Percentiles rank a stretch among this genome's conserved stretches.
phyloP scores from a whole-genome alignment of 208 protist genomes.

The Tritrichomonas musculus region DNA sequence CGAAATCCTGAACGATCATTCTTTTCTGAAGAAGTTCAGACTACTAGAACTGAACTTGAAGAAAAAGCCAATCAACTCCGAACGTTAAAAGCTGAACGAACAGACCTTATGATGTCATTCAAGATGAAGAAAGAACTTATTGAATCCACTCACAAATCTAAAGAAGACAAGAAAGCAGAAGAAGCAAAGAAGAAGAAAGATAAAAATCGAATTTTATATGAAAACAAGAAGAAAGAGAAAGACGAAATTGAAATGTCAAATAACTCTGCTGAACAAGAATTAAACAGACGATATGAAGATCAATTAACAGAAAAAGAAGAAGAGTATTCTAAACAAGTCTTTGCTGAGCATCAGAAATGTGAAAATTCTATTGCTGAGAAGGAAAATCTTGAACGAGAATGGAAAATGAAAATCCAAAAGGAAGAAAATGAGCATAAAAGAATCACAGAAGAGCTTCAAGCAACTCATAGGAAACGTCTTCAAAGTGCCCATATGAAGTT shows the following conservation, averaged over 20 bases:
- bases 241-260: conserved; percentile 27
- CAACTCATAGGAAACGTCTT: background rate
- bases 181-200: background rate
- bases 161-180: background rate
- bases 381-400: background rate
- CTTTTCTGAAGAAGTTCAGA: conserved; percentile 8
- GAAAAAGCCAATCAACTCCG: background rate
- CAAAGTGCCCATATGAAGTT: background rate
- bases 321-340: background rate
- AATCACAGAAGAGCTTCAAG: background rate
- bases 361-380: background rate
- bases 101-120: background rate
- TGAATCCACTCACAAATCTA: background rate
- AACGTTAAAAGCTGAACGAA: background rate
- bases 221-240: conserved; percentile 33
- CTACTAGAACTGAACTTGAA: conserved; percentile 19
- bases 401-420: background rate
- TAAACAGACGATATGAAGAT: background rate
- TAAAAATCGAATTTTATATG: background rate
- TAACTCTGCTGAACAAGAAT: background rate
- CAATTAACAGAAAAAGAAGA: background rate
- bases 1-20: background rate
- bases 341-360: background rate
- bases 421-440: background rate
- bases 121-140: conserved; percentile 31